Conservation (phyloP, 371 early-diverging fungal species). For the Zancudomyces culisetae region DNA sequence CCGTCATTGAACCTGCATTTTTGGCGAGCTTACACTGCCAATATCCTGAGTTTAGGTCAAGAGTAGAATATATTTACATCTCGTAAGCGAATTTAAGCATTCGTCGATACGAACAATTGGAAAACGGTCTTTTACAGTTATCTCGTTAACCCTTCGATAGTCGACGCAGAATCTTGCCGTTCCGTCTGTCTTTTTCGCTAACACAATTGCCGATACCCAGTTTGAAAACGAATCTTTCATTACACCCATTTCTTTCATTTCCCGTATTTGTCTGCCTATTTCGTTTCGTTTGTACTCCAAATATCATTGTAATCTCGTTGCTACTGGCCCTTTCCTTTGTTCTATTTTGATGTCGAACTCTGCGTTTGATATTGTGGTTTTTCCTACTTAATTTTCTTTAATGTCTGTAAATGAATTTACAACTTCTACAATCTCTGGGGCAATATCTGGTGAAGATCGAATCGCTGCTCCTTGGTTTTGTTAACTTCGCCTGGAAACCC, state of each 20-base stretch:
- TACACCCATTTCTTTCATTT: slow-evolving; percentile 1
- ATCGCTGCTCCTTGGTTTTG: too few relatives aligned
- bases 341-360: too few relatives aligned
- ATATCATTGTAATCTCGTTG: too few relatives aligned
- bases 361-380: too few relatives aligned
- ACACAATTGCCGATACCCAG: slow-evolving; percentile 19
- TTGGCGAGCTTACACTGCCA: neutral
- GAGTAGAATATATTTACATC: neutral
- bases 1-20: neutral
- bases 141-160: slow-evolving; percentile 25
- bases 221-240: slow-evolving; percentile 4
- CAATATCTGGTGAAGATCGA: too few relatives aligned
- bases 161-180: slow-evolving; percentile 22
- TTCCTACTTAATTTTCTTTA: too few relatives aligned
- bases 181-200: slow-evolving; percentile 33
- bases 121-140: slow-evolving; percentile 20
- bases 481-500: too few relatives aligned
- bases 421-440: too few relatives aligned
- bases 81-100: slow-evolving; percentile 10
- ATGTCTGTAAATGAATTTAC: too few relatives aligned
- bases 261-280: too few relatives aligned
- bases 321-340: too few relatives aligned
- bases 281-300: too few relatives aligned
- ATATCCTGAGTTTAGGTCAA: neutral
- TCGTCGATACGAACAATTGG: slow-evolving; percentile 27